phyloP scores from a whole-genome alignment of 1,284 basidiomycete species.

The Naganishia sp. region DNA sequence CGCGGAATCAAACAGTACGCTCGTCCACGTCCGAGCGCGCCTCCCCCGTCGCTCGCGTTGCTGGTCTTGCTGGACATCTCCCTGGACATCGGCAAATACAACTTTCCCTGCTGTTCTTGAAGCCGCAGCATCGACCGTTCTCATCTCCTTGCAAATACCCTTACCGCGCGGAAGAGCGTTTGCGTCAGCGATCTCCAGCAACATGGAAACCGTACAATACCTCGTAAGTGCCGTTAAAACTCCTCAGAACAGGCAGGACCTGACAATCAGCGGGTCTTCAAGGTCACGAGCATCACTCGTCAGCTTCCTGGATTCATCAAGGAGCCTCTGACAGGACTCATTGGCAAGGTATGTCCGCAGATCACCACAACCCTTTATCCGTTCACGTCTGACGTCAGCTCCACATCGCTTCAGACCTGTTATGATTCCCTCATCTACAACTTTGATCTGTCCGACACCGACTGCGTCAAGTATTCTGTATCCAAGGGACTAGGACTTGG shows the following conservation, averaged over 20 bases:
- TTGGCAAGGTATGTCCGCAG: slow-evolving; percentile 67
- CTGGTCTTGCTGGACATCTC: too few relatives aligned
- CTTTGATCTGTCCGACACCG: slow-evolving; percentile 74
- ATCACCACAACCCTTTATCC: neutral
- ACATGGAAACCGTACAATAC: slow-evolving; percentile 17
- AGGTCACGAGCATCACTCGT: slow-evolving; percentile 55
- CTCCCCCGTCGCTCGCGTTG: too few relatives aligned
- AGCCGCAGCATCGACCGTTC: too few relatives aligned
- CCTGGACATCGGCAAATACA: too few relatives aligned
- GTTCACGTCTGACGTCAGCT: slow-evolving; percentile 23
- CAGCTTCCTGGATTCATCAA: slow-evolving; percentile 75
- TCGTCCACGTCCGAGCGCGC: too few relatives aligned
- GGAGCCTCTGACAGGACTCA: slow-evolving; percentile 74
- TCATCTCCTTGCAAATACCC: too few relatives aligned
- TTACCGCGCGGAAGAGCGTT: too few relatives aligned
- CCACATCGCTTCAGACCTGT: slow-evolving; percentile 66
- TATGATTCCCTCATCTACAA: slow-evolving; percentile 88
- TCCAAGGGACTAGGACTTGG: slow-evolving; percentile 91
- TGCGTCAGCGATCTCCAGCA: neutral
- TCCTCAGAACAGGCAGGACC: neutral
- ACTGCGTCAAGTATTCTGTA: slow-evolving; percentile 85
- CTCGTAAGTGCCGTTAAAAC: slow-evolving; percentile 1
- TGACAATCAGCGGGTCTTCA: neutral
- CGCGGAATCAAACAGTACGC: too few relatives aligned
- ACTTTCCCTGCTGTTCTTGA: too few relatives aligned